A percentile compares a stretch with the other conserved stretches of the same genome.
These are phyloP conservation scores for Flaveria linearis DNA, from an alignment of 129 eudicot species.

Conservation along the genomic window DNA sequence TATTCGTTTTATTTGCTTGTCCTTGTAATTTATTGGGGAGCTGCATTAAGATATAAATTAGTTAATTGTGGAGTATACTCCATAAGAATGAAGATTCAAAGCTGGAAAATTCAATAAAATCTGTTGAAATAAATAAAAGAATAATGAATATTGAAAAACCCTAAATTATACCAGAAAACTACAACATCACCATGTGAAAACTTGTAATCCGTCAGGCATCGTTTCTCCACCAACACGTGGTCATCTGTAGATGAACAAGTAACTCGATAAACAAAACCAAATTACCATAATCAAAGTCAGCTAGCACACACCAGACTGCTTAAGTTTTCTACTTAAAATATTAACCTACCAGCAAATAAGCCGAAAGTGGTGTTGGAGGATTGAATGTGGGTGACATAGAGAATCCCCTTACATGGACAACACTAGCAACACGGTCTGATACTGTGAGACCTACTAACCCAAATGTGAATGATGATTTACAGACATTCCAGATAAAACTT, in stretches of 20 bases:
- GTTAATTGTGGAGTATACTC: neutral
- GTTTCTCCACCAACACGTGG: conserved; percentile 81
- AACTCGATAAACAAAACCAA: conserved; percentile 10
- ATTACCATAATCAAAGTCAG: conserved; percentile 21
- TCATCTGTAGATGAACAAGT: conserved; percentile 59
- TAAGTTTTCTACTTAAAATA: neutral
- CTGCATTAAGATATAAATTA: conserved; percentile 47
- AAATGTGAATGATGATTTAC: conserved; percentile 62
- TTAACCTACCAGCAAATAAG: conserved; percentile 40
- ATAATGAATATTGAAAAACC: neutral
- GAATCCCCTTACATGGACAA: conserved; percentile 65
- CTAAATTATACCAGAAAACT: conserved; percentile 67
- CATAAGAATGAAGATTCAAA: conserved; percentile 7
- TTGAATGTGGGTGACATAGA: conserved; percentile 95
- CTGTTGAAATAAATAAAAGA: neutral
- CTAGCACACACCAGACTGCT: conserved; percentile 24
- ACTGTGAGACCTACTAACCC: conserved; percentile 76
- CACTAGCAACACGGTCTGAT: conserved; percentile 72
- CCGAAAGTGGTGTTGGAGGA: conserved; percentile 42
- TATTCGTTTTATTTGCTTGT: conserved; percentile 72
- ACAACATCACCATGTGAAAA: conserved; percentile 85
- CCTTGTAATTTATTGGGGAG: conserved; percentile 72
- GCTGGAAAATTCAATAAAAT: neutral
- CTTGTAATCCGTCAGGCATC: conserved; percentile 70
- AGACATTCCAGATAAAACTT: conserved; percentile 49